Evolutionary conservation across 2,329 filamentous ascomycete genomes (phyloP).

Genomic region (Golovinomyces cichoracearum): DNA sequence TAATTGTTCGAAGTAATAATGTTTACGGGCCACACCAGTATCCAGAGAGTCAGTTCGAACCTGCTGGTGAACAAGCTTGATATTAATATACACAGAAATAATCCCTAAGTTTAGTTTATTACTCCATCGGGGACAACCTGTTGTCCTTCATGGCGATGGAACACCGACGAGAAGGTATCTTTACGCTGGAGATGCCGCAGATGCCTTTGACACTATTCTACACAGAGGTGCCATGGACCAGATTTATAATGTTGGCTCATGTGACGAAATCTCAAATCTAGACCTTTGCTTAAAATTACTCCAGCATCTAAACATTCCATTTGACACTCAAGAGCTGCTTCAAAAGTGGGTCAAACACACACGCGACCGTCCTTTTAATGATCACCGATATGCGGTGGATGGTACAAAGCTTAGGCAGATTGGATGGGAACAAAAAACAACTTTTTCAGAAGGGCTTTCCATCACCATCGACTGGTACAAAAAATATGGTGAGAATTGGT

Average conservation of each 20-base stretch:
- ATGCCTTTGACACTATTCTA: conserved; percentile 62
- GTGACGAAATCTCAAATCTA: conserved; percentile 52
- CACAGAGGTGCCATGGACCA: conserved; percentile 51
- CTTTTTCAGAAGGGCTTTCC: conserved; percentile 34
- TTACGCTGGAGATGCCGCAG: conserved; percentile 52
- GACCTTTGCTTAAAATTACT: conserved; percentile 41
- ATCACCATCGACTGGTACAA: conserved; percentile 46
- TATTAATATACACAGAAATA: conserved; percentile 30
- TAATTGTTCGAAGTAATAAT: conserved; percentile 63
- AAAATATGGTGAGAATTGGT: conserved; percentile 39
- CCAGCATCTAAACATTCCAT: conserved; percentile 30
- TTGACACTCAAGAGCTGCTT: conserved; percentile 25
- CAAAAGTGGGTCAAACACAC: conserved; percentile 47
- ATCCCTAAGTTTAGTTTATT: conserved; percentile 61
- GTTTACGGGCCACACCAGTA: conserved; percentile 69
- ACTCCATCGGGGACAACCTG: conserved; percentile 36
- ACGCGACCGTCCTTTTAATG: conserved; percentile 54
- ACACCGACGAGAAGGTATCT: conserved; percentile 50
- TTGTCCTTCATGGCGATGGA: conserved; percentile 54
- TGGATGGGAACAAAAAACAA: conserved; percentile 43
- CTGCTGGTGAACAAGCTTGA: background rate
- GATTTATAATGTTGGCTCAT: conserved; percentile 60
- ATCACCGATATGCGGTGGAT: conserved; percentile 46
- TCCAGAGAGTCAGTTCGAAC: conserved; percentile 40
- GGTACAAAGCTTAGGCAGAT: conserved; percentile 38